These are phyloP conservation scores for Hyaloperonospora brassicae DNA, from an alignment of 352 stramenopile genomes.

Conservation along the genomic window DNA sequence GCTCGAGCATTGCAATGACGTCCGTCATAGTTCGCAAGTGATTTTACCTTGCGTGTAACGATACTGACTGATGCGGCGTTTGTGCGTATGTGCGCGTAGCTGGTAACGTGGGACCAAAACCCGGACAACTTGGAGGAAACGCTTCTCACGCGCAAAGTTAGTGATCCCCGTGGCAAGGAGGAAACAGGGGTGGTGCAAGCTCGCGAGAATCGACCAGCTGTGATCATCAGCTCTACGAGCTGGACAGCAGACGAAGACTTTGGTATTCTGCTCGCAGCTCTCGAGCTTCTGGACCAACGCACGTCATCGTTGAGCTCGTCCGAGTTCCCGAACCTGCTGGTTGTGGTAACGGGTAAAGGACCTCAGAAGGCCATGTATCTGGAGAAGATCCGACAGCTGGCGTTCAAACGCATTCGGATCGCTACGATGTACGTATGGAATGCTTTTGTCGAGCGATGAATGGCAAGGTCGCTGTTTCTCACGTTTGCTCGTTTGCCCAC, in stretches of 20 bases:
- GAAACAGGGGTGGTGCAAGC: constrained; percentile 19
- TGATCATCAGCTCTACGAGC: constrained; percentile 92
- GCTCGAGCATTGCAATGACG: constrained; percentile 64
- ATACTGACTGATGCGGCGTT: neutral
- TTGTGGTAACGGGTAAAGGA: constrained; percentile 97
- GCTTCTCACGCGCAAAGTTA: constrained; percentile 43
- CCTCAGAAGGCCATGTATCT: constrained; percentile 90
- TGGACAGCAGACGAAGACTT: constrained; percentile 99
- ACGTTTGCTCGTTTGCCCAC: neutral
- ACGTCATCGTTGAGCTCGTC: constrained; percentile 29
- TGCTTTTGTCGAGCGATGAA: neutral
- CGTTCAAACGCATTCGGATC: constrained; percentile 75
- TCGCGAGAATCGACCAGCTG: constrained; percentile 49
- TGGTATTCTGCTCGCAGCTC: constrained; percentile 90
- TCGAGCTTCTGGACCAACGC: constrained; percentile 65
- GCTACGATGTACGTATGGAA: constrained; percentile 62
- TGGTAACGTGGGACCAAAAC: constrained; percentile 32
- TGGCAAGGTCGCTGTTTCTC: neutral
- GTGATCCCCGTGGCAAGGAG: constrained; percentile 22
- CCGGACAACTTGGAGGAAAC: constrained; percentile 40
- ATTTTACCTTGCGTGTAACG: neutral
- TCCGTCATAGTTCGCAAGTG: constrained; percentile 19
- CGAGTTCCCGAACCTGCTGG: constrained; percentile 79
- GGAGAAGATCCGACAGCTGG: constrained; percentile 59
- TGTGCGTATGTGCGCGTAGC: constrained; percentile 9